Percentiles rank a stretch among this genome's conserved stretches.
phyloP scores from a whole-genome alignment of 2,329 filamentous ascomycete genomes.

The Ambrosiella xylebori region DNA sequence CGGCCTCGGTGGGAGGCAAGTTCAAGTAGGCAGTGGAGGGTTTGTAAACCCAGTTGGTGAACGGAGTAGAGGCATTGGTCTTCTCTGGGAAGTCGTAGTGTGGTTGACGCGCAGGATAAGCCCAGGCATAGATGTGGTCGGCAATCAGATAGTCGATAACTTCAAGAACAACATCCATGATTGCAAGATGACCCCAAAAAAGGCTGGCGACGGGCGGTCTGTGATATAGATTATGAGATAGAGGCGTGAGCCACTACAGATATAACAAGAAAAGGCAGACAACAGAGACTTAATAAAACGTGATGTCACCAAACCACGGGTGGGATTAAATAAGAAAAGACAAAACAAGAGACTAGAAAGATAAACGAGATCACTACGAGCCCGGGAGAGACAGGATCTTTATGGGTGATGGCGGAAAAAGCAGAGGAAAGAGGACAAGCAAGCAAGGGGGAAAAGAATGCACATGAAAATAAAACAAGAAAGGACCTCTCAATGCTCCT shows the following conservation, averaged over 20 bases:
- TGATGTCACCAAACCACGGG: neutral
- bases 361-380: constrained; percentile 4
- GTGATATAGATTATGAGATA: neutral
- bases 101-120: constrained; percentile 43
- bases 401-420: constrained; percentile 5
- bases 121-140: constrained; percentile 59
- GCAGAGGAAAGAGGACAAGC: neutral
- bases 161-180: constrained; percentile 87
- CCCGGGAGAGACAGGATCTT: constrained; percentile 7
- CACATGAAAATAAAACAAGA: neutral
- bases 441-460: neutral
- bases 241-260: no score
- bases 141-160: constrained; percentile 64
- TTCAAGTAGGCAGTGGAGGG: constrained; percentile 55
- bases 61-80: constrained; percentile 37
- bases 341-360: neutral
- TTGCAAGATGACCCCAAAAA: neutral
- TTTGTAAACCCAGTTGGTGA: constrained; percentile 50
- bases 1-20: constrained; percentile 53
- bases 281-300: neutral
- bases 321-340: neutral
- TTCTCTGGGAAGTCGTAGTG: constrained; percentile 34
- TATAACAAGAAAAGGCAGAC: neutral
- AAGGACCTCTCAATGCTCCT: neutral
- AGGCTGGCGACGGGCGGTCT: neutral